A percentile compares a stretch with the other conserved stretches of the same genome.
Evolutionary conservation across 371 early-diverging fungal genomes (phyloP).

Genomic region (Mucor velutinosus): DNA sequence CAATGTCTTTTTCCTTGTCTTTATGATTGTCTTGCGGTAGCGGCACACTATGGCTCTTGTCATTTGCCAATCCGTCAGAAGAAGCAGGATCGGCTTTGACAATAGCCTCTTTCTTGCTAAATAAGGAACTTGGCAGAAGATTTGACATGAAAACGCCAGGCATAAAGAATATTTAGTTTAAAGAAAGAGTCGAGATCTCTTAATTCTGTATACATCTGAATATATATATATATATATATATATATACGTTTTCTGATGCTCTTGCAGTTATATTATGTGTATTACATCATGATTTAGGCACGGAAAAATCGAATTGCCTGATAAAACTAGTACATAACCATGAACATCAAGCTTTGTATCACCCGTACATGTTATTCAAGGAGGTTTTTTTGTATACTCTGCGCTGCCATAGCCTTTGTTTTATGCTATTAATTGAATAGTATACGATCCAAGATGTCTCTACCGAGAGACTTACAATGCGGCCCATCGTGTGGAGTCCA

Average conservation of each 20-base stretch:
- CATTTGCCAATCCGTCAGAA: not conserved
- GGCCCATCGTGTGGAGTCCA: not conserved
- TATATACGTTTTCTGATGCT: not conserved
- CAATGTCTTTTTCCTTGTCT: not conserved
- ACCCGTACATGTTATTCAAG: not conserved
- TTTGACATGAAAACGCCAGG: not conserved
- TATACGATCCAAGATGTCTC: too few relatives aligned
- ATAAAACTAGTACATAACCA: not conserved
- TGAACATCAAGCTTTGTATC: not conserved
- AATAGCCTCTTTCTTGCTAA: not conserved
- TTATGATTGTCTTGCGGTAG: not conserved
- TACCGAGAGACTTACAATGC: not conserved
- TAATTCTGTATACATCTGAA: too few relatives aligned
- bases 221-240: not conserved
- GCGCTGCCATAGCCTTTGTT: too few relatives aligned
- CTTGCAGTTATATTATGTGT: not conserved
- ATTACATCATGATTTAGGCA: not conserved
- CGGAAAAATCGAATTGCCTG: constrained; percentile 1
- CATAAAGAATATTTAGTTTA: not conserved
- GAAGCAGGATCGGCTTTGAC: not conserved
- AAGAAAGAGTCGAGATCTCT: not conserved
- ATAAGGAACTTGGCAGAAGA: not conserved
- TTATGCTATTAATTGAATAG: too few relatives aligned
- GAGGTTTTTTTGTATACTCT: too few relatives aligned
- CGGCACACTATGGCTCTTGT: not conserved